These are phyloP conservation scores for Zymoseptoria brevis DNA, from an alignment of 2,329 filamentous ascomycete species.

Conservation along the genomic window DNA sequence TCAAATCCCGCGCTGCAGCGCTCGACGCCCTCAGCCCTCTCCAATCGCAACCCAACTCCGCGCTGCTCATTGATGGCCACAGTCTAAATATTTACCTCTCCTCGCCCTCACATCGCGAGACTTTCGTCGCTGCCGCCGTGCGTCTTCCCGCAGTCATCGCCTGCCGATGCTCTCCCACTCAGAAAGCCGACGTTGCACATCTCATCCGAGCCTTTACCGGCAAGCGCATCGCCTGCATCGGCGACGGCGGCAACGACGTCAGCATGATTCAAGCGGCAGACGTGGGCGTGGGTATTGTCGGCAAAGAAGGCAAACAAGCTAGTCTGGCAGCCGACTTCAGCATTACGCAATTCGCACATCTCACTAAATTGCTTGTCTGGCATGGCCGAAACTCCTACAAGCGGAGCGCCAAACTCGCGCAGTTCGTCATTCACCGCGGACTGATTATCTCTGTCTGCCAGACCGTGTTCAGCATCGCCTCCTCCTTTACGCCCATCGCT, in stretches of 20 bases:
- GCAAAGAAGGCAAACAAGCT: conserved; percentile 93
- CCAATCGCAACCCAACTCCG: conserved; percentile 74
- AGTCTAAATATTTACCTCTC: conserved; percentile 70
- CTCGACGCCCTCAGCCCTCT: conserved; percentile 85
- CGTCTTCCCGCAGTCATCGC: conserved; percentile 85
- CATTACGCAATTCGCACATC: conserved; percentile 87
- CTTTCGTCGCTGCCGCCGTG: conserved; percentile 85
- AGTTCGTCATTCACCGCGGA: conserved; percentile 96
- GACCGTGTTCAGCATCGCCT: conserved; percentile 93
- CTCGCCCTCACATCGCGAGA: conserved; percentile 61
- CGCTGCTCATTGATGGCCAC: conserved; percentile 90
- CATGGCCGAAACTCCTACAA: conserved; percentile 98
- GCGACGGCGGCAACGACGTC: conserved; percentile 96
- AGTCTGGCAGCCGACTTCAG: conserved; percentile 93
- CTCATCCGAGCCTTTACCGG: conserved; percentile 87
- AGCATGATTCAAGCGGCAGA: conserved; percentile 99
- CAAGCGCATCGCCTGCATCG: conserved; percentile 95
- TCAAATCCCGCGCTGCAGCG: conserved; percentile 75
- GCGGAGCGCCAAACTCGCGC: conserved; percentile 84
- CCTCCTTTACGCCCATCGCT: conserved; percentile 85
- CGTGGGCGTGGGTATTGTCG: conserved; percentile 94
- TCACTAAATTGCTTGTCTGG: conserved; percentile 97
- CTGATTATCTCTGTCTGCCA: conserved; percentile 93
- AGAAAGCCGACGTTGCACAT: conserved; percentile 88
- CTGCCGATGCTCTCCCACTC: conserved; percentile 91